phyloP scores from a whole-genome alignment of 768 basidiomycete genomes.

The Serendipita indica region DNA sequence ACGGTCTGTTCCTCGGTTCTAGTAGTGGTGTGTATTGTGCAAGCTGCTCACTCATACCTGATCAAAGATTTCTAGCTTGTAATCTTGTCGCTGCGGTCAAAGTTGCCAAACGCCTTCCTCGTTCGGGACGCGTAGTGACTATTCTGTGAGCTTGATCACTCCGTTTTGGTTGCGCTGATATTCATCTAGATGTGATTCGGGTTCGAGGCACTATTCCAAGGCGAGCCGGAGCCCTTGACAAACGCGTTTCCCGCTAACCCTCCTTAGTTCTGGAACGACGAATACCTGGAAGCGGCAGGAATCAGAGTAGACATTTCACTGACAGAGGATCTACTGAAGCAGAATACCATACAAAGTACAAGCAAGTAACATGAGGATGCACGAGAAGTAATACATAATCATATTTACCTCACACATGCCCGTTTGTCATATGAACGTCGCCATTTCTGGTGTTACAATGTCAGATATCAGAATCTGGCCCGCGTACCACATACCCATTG shows the following conservation, averaged over 20 bases:
- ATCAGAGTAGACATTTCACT: slow-evolving; percentile 19
- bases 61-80: slow-evolving; percentile 39
- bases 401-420: neutral
- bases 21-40: slow-evolving; percentile 38
- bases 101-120: slow-evolving; percentile 57
- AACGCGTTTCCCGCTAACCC: neutral
- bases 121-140: slow-evolving; percentile 61
- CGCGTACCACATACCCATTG: neutral
- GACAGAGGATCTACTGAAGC: neutral
- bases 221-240: slow-evolving; percentile 36
- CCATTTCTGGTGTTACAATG: neutral
- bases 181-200: slow-evolving; percentile 64
- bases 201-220: slow-evolving; percentile 85
- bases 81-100: slow-evolving; percentile 88
- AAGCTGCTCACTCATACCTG: neutral
- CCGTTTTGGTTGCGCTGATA: neutral
- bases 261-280: slow-evolving; percentile 30
- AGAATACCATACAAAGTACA: neutral
- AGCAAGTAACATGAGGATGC: neutral
- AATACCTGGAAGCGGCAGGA: slow-evolving; percentile 29
- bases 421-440: neutral
- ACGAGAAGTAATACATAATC: neutral
- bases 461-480: neutral
- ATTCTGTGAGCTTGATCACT: slow-evolving; percentile 41
- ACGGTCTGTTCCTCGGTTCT: slow-evolving; percentile 90